Evolutionary conservation across 164 flowering plant genomes (phyloP).

Genomic region (Magnolia changhungtana): DNA sequence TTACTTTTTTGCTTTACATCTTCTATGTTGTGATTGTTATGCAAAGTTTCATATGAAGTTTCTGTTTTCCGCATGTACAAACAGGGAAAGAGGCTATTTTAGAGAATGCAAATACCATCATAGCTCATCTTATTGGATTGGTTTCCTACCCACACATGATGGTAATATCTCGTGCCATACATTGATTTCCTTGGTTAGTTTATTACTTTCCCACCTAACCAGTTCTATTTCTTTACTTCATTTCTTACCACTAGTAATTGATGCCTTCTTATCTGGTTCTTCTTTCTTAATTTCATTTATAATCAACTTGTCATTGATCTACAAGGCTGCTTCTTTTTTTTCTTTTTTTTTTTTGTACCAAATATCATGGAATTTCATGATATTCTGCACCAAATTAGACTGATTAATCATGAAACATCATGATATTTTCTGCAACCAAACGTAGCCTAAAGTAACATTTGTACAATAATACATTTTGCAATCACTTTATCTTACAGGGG

Average conservation of each 20-base stretch:
- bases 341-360: too few species aligned
- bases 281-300: too few species aligned
- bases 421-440: too few species aligned
- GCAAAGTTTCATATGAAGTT: neutral
- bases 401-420: too few species aligned
- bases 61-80: constrained; percentile 1
- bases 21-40: neutral
- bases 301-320: too few species aligned
- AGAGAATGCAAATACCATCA: constrained; percentile 60
- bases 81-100: constrained; percentile 70
- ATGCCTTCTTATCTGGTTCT: too few species aligned
- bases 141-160: constrained; percentile 61
- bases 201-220: neutral
- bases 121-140: constrained; percentile 47
- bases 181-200: neutral
- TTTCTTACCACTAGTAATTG: neutral
- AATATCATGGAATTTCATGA: too few species aligned
- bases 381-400: too few species aligned
- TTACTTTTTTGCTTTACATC: neutral
- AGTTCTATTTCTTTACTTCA: neutral
- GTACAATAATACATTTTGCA: too few species aligned
- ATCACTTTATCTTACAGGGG: too few species aligned
- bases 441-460: too few species aligned
- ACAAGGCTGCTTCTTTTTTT: too few species aligned
- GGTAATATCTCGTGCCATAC: constrained; percentile 38